A percentile compares a stretch with the other conserved stretches of the same genome.
phyloP scores from a whole-genome alignment of 257 asterid genomes.

The Solanum habrochaites region DNA sequence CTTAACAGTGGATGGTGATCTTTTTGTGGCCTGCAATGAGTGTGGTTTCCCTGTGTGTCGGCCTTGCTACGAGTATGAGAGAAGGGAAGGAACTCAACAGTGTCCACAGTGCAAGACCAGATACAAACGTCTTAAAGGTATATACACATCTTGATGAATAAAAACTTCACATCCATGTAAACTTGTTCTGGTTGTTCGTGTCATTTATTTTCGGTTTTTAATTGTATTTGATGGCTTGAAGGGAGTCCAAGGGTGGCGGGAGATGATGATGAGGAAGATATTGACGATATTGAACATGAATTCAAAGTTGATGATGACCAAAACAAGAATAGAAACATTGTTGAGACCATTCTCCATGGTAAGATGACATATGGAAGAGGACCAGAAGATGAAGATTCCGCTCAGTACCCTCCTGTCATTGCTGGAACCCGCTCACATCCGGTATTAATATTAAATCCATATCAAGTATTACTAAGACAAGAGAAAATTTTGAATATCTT shows the following conservation, averaged over 20 bases:
- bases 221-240: constrained; percentile 9
- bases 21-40: constrained; percentile 88
- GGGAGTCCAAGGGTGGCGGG: constrained; percentile 97
- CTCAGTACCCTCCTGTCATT: constrained; percentile 74
- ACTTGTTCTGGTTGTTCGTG: not conserved
- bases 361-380: constrained; percentile 98
- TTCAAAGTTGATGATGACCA: constrained; percentile 65
- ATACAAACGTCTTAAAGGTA: constrained; percentile 87
- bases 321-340: constrained; percentile 51
- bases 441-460: constrained; percentile 19
- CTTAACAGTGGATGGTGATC: constrained; percentile 77
- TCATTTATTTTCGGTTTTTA: not conserved
- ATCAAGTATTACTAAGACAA: not conserved
- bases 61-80: constrained; percentile 91
- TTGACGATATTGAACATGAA: constrained; percentile 92
- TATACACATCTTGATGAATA: not conserved
- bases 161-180: not conserved
- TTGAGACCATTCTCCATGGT: constrained; percentile 89
- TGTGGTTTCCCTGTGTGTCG: constrained; percentile 96
- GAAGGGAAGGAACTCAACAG: constrained; percentile 84
- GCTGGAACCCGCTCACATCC: constrained; percentile 68
- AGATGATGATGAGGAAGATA: constrained; percentile 94
- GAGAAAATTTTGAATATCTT: not conserved
- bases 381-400: constrained; percentile 61
- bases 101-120: constrained; percentile 97